Conservation (phyloP, 345 rosid genomes). For the Reutealis trisperma region DNA sequence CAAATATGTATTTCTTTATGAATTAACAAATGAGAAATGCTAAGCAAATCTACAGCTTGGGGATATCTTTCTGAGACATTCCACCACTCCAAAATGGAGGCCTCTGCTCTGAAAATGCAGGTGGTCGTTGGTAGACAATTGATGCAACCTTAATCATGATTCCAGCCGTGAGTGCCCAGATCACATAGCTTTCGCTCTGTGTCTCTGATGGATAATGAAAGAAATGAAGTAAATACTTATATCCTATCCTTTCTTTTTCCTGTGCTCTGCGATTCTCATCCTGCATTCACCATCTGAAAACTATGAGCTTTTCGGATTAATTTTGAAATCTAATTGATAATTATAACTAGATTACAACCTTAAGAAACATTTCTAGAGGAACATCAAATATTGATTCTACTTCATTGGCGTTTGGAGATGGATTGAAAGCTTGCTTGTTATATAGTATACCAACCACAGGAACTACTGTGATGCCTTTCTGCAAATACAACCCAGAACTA, state of each 20-base stretch:
- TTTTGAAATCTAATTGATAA: neutral
- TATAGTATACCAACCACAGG: slow-evolving; percentile 60
- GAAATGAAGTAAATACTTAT: slow-evolving; percentile 50
- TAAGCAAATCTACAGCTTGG: slow-evolving; percentile 5
- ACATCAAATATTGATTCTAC: slow-evolving; percentile 68
- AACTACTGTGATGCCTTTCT: slow-evolving; percentile 48
- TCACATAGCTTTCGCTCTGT: slow-evolving; percentile 33
- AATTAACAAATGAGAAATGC: neutral
- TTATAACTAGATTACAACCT: slow-evolving; percentile 34
- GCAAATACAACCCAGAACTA: slow-evolving; percentile 19
- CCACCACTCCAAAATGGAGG: slow-evolving; percentile 48
- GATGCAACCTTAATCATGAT: slow-evolving; percentile 61
- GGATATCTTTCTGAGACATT: slow-evolving; percentile 9
- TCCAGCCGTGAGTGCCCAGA: slow-evolving; percentile 78
- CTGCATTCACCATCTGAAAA: slow-evolving; percentile 24
- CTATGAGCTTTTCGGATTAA: neutral
- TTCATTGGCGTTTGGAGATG: slow-evolving; percentile 48
- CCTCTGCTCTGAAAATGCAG: slow-evolving; percentile 55
- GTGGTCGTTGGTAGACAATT: slow-evolving; percentile 43
- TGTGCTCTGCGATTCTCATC: slow-evolving; percentile 54
- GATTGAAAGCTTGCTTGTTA: slow-evolving; percentile 48
- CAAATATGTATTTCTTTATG: neutral
- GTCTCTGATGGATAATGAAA: slow-evolving; percentile 41
- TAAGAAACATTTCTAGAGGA: slow-evolving; percentile 75
- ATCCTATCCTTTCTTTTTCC: slow-evolving; percentile 56